Percentiles rank a stretch among this genome's conserved stretches.
phyloP scores from a whole-genome alignment of 176 grass and related monocot species.

The Musa acuminata region DNA sequence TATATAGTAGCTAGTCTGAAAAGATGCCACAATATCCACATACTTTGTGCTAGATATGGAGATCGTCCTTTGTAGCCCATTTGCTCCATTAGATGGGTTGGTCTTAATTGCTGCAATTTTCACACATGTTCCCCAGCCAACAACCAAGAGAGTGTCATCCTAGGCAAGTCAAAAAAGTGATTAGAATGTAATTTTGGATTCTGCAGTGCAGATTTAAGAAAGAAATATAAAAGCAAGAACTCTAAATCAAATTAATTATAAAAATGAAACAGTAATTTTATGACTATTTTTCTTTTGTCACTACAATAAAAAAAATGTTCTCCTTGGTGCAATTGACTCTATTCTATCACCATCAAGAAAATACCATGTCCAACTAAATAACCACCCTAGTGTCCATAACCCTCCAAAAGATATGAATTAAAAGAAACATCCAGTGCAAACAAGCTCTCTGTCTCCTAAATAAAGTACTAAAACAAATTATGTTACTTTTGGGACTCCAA shows the following conservation, averaged over 20 bases:
- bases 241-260: not conserved
- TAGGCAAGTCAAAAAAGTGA: conserved; percentile 12
- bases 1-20: conserved; percentile 88
- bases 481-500: too few relatives aligned
- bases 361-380: too few relatives aligned
- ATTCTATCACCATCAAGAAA: too few relatives aligned
- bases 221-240: not conserved
- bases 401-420: too few relatives aligned
- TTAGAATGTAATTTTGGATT: not conserved
- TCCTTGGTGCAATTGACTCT: too few relatives aligned
- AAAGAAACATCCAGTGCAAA: too few relatives aligned
- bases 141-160: conserved; percentile 92
- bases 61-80: conserved; percentile 69
- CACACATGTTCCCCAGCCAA: conserved; percentile 89
- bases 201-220: not conserved
- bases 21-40: conserved; percentile 95
- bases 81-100: conserved; percentile 53
- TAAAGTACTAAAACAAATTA: too few relatives aligned
- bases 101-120: conserved; percentile 81
- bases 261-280: too few relatives aligned
- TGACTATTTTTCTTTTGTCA: too few relatives aligned
- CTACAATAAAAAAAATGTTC: too few relatives aligned
- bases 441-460: too few relatives aligned
- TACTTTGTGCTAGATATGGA: conserved; percentile 58
- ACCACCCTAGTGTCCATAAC: too few relatives aligned